These are phyloP conservation scores for Poronia punctata DNA, from an alignment of 495 filamentous ascomycete genomes.

Conservation along the genomic window DNA sequence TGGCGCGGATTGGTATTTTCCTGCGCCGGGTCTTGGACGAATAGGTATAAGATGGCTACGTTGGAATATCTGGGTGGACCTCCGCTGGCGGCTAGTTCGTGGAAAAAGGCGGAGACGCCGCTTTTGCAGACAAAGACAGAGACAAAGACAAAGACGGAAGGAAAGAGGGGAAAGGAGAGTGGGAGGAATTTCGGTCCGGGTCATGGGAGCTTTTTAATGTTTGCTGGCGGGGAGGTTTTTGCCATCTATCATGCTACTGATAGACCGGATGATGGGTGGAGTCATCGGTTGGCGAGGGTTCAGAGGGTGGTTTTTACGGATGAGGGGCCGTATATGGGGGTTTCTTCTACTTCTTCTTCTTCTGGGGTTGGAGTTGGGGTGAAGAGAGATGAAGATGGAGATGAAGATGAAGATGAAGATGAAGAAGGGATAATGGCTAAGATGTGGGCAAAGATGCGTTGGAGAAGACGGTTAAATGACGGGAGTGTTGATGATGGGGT, in stretches of 20 bases:
- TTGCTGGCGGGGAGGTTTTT: conserved; percentile 16
- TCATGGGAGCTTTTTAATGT: conserved; percentile 20
- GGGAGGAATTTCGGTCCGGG: conserved; percentile 24
- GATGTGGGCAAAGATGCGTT: too few species aligned
- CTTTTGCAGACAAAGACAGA: conserved; percentile 16
- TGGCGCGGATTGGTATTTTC: conserved; percentile 22
- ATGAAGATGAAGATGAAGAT: too few species aligned
- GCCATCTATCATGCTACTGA: conserved; percentile 27
- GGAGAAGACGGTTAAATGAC: too few species aligned
- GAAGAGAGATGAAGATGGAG: too few species aligned
- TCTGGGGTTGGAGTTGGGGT: too few species aligned
- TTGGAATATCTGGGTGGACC: conserved; percentile 21
- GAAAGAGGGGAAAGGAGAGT: conserved; percentile 3
- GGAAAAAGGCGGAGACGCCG: conserved; percentile 22
- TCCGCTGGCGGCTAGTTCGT: conserved; percentile 19
- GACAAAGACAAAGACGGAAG: not conserved
- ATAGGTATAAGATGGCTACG: conserved; percentile 28
- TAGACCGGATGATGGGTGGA: conserved; percentile 22
- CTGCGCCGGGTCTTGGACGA: conserved; percentile 25
- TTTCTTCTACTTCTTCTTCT: too few species aligned
- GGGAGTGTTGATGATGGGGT: too few species aligned
- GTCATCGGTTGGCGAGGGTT: conserved; percentile 19
- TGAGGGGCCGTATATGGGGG: conserved; percentile 25
- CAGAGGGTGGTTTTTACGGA: conserved; percentile 21
- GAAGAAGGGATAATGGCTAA: too few species aligned